A percentile compares a stretch with the other conserved stretches of the same genome.
phyloP scores from a whole-genome alignment of 2,329 filamentous ascomycete species.

The Apiospora aurea region DNA sequence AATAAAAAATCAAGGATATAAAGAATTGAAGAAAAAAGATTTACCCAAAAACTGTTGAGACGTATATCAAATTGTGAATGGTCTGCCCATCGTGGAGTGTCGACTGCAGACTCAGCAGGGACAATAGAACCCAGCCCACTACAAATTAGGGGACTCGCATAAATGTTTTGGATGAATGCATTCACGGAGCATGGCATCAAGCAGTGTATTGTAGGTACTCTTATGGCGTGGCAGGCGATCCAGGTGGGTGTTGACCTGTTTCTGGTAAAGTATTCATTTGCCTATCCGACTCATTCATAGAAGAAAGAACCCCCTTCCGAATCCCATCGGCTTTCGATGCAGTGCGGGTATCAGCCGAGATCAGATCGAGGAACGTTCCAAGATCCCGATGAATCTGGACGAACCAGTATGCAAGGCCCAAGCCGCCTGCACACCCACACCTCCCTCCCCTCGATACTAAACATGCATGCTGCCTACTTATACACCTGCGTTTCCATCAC shows the following conservation, averaged over 20 bases:
- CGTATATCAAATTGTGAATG: neutral
- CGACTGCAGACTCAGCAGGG: too few species aligned
- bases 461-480: neutral
- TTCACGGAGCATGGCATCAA: too few species aligned
- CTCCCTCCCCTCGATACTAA: neutral
- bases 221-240: too few species aligned
- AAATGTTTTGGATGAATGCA: too few species aligned
- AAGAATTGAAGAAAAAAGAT: neutral
- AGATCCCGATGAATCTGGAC: neutral
- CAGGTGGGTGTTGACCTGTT: too few species aligned
- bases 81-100: neutral
- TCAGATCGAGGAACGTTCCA: neutral
- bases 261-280: neutral
- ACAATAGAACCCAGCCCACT: too few species aligned
- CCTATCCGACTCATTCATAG: too few species aligned
- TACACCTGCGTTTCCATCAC: neutral
- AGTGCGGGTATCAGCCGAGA: slow-evolving; percentile 5
- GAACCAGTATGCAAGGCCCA: neutral
- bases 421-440: neutral
- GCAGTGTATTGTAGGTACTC: too few species aligned
- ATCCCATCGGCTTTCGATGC: neutral
- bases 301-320: neutral
- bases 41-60: neutral
- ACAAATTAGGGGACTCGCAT: too few species aligned
- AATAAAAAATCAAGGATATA: neutral